Conservation (phyloP, 148 eudicot genomes). For the Cornus suecica region DNA sequence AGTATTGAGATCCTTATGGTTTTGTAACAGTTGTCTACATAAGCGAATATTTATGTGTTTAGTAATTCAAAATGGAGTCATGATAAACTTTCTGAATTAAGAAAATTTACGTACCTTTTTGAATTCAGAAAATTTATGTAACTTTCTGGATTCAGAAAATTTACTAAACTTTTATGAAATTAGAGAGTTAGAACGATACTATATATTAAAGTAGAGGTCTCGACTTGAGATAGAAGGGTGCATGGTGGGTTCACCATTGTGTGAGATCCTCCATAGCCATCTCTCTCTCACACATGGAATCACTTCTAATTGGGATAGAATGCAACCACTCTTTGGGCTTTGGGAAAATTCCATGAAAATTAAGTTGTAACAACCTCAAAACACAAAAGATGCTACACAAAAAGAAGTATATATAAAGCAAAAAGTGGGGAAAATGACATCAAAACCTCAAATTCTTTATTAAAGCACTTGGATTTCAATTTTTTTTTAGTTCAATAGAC, state of each 20-base stretch:
- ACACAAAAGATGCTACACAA: neutral
- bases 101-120: too few relatives aligned
- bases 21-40: too few relatives aligned
- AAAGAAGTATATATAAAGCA: neutral
- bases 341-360: neutral
- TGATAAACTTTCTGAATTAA: too few relatives aligned
- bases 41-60: too few relatives aligned
- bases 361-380: neutral
- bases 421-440: neutral
- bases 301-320: neutral
- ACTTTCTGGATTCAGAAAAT: too few relatives aligned
- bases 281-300: neutral
- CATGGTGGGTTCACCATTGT: neutral
- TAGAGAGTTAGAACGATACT: too few relatives aligned
- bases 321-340: neutral
- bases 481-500: too few relatives aligned
- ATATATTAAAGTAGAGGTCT: too few relatives aligned
- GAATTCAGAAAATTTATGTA: too few relatives aligned
- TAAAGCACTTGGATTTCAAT: slow-evolving; percentile 38
- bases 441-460: neutral
- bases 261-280: neutral
- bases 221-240: neutral
- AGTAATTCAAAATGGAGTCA: too few relatives aligned
- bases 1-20: too few relatives aligned
- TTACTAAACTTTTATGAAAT: too few relatives aligned